Evolutionary conservation across 139 green algal genomes (phyloP).

Genomic region (Micractinium sp.): DNA sequence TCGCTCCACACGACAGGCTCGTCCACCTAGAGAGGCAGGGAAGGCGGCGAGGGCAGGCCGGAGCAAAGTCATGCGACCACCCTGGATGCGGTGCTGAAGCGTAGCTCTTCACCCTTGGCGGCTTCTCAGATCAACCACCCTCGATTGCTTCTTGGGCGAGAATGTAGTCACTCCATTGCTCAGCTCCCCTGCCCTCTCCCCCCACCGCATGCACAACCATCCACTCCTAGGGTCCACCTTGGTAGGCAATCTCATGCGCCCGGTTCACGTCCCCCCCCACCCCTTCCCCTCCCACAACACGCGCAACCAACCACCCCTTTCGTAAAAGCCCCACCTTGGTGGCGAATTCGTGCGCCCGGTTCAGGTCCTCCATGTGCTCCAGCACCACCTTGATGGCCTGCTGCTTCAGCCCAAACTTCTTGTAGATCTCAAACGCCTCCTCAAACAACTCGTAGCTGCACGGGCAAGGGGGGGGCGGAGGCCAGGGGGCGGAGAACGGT

Average conservation of each 20-base stretch:
- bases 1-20: slow-evolving; percentile 93
- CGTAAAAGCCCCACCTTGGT: slow-evolving; percentile 46
- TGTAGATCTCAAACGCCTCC: slow-evolving; percentile 99
- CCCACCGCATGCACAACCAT: no score
- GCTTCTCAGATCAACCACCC: no score
- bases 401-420: slow-evolving; percentile 93
- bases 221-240: no score
- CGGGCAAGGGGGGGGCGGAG: neutral
- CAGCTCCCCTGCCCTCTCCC: no score
- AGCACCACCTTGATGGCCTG: slow-evolving; percentile 91
- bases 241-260: neutral
- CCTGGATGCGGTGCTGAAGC: no score
- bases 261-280: neutral
- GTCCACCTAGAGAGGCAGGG: slow-evolving; percentile 56
- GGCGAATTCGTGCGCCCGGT: slow-evolving; percentile 88
- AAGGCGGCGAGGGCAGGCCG: neutral
- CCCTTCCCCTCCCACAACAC: no score
- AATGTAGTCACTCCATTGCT: no score
- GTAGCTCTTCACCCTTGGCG: no score
- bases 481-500: neutral
- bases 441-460: slow-evolving; percentile 86
- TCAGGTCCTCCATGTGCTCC: slow-evolving; percentile 88
- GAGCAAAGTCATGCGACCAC: neutral
- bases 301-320: no score
- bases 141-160: no score